Percentiles rank a stretch among this genome's conserved stretches.
Conservation (phyloP, 1,284 basidiomycete species). For the Paramarasmius palmivorus region DNA sequence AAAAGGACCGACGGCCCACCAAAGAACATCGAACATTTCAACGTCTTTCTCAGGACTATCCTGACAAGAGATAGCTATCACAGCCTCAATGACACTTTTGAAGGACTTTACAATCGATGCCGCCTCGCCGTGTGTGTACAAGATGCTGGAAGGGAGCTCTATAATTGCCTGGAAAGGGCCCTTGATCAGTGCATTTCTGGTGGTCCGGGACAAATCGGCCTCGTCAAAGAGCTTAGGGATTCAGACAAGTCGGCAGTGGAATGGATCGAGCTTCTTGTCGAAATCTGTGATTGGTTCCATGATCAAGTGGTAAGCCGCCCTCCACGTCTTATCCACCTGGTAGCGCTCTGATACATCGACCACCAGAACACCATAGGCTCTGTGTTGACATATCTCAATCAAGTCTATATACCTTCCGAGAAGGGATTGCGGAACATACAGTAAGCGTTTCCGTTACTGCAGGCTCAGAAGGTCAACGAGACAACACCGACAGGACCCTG, state of each 20-base stretch:
- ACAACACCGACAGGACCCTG: conserved; percentile 43
- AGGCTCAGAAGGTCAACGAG: too few species aligned
- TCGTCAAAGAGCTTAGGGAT: conserved; percentile 38
- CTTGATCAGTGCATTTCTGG: conserved; percentile 49
- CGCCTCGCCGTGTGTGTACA: conserved; percentile 49
- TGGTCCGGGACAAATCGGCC: neutral
- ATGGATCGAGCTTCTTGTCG: conserved; percentile 57
- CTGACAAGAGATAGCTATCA: conserved; percentile 37
- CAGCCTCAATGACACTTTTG: conserved; percentile 47
- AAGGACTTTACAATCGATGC: conserved; percentile 57
- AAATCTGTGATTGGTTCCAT: conserved; percentile 63
- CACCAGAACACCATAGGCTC: conserved; percentile 52
- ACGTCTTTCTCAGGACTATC: conserved; percentile 41
- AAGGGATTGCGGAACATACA: conserved; percentile 36
- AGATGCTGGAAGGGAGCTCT: conserved; percentile 55
- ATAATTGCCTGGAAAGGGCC: conserved; percentile 50
- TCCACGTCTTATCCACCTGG: too few species aligned
- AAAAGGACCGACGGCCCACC: too few species aligned
- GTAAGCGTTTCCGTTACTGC: conserved; percentile 31
- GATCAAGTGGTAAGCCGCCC: conserved; percentile 50
- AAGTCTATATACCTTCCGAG: conserved; percentile 48
- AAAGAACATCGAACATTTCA: conserved; percentile 2
- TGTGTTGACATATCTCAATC: conserved; percentile 64
- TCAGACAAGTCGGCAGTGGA: conserved; percentile 31
- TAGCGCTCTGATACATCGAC: too few species aligned